These are phyloP conservation scores for Calonectria hongkongensis DNA, from an alignment of 2,329 filamentous ascomycete species.

Conservation along the genomic window DNA sequence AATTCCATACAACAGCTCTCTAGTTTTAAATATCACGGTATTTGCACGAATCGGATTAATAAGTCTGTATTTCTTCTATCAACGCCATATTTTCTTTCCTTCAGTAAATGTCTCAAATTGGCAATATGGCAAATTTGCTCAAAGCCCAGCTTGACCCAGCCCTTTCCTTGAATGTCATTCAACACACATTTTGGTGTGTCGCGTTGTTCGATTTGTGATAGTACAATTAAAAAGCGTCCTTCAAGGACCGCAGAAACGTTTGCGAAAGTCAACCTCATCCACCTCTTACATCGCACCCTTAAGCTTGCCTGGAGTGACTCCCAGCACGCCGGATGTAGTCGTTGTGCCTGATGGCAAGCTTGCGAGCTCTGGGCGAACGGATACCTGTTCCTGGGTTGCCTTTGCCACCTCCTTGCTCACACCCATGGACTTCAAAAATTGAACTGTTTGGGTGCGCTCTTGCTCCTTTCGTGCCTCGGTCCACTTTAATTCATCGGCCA, in stretches of 20 bases:
- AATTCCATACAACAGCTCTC: background rate
- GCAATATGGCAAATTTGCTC: conserved; percentile 6
- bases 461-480: conserved; percentile 73
- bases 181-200: background rate
- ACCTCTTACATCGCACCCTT: conserved; percentile 21
- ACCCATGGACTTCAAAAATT: conserved; percentile 68
- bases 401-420: conserved; percentile 55
- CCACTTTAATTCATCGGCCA: conserved; percentile 82
- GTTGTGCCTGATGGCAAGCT: background rate
- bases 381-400: conserved; percentile 46
- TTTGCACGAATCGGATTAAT: background rate
- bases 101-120: conserved; percentile 6
- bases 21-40: background rate
- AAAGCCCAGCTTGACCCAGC: background rate
- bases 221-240: conserved; percentile 12
- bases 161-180: background rate
- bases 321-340: conserved; percentile 9
- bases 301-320: conserved; percentile 27
- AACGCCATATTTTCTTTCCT: conserved; percentile 18
- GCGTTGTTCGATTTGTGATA: background rate
- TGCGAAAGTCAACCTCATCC: background rate
- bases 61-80: background rate
- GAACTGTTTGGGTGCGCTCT: conserved; percentile 72
- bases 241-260: background rate
- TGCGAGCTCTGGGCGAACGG: conserved; percentile 2